phyloP scores from a whole-genome alignment of 345 rosid species.

The Ceriops tagal region DNA sequence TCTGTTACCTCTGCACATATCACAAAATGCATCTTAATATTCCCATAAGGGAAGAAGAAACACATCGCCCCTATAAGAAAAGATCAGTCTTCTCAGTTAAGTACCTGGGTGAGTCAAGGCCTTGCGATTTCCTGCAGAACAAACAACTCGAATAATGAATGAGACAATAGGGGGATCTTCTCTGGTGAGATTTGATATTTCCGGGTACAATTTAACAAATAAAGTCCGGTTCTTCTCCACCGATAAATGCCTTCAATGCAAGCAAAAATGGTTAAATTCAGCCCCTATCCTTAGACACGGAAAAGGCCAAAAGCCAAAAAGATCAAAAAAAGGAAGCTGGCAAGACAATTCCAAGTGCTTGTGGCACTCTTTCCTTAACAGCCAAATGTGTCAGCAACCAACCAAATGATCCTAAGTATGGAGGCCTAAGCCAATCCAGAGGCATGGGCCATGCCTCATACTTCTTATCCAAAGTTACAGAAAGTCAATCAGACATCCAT shows the following conservation, averaged over 20 bases:
- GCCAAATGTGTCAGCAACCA: slow-evolving; percentile 10
- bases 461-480: not conserved
- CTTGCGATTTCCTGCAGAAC: slow-evolving; percentile 68
- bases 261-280: not conserved
- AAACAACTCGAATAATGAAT: slow-evolving; percentile 63
- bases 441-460: not conserved
- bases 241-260: slow-evolving; percentile 68
- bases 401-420: slow-evolving; percentile 1
- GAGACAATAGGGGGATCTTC: slow-evolving; percentile 88
- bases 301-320: slow-evolving; percentile 7
- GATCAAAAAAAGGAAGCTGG: not conserved
- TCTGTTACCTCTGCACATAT: slow-evolving; percentile 59
- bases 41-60: slow-evolving; percentile 1
- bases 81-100: not conserved
- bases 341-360: too few relatives aligned
- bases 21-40: not conserved
- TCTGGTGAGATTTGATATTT: slow-evolving; percentile 64
- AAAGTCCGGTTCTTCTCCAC: slow-evolving; percentile 79
- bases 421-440: slow-evolving; percentile 3
- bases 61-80: not conserved
- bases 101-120: slow-evolving; percentile 81
- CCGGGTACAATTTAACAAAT: slow-evolving; percentile 73
- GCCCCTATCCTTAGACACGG: not conserved
- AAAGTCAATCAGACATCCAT: not conserved
- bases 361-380: too few relatives aligned